A percentile compares a stretch with the other conserved stretches of the same genome.
phyloP scores from a whole-genome alignment of 2,329 filamentous ascomycete species.

The Colletotrichum lindemuthianum region DNA sequence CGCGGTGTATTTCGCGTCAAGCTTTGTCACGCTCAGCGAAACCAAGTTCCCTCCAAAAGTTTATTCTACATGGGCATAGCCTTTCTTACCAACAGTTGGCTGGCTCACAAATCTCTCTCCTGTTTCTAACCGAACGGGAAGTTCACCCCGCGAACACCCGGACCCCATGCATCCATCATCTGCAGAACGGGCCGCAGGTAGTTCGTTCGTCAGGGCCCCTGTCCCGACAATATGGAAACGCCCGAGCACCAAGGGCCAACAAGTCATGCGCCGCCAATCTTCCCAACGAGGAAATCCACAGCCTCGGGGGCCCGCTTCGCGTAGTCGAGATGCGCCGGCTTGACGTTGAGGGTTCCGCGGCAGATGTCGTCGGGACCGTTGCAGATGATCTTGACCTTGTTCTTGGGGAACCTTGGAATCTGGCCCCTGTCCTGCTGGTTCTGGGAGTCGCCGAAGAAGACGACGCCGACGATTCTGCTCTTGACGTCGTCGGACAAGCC shows the following conservation, averaged over 20 bases:
- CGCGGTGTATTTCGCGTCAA: no score
- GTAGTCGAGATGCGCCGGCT: slow-evolving; percentile 50
- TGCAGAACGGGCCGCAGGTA: no score
- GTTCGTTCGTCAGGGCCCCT: no score
- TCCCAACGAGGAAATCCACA: slow-evolving; percentile 42
- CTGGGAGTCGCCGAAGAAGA: slow-evolving; percentile 41
- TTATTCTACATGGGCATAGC: no score
- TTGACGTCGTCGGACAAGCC: slow-evolving; percentile 35
- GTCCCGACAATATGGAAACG: no score
- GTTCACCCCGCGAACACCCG: no score
- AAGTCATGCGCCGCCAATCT: slow-evolving; percentile 17
- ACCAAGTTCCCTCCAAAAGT: no score
- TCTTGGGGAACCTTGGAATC: slow-evolving; percentile 46
- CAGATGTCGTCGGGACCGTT: slow-evolving; percentile 51
- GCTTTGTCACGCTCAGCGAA: no score
- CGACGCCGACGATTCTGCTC: slow-evolving; percentile 36
- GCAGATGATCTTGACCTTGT: slow-evolving; percentile 51
- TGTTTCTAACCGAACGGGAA: no score
- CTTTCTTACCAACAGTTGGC: no score
- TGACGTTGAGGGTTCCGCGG: slow-evolving; percentile 46
- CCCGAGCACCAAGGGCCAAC: not conserved
- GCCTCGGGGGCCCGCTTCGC: slow-evolving; percentile 45
- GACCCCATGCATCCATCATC: no score
- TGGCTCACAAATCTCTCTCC: no score
- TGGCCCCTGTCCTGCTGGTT: slow-evolving; percentile 46